Base-by-base conservation (phyloP, 352 stramenopile species). In the Nannochloropsis limnetica region DNA sequence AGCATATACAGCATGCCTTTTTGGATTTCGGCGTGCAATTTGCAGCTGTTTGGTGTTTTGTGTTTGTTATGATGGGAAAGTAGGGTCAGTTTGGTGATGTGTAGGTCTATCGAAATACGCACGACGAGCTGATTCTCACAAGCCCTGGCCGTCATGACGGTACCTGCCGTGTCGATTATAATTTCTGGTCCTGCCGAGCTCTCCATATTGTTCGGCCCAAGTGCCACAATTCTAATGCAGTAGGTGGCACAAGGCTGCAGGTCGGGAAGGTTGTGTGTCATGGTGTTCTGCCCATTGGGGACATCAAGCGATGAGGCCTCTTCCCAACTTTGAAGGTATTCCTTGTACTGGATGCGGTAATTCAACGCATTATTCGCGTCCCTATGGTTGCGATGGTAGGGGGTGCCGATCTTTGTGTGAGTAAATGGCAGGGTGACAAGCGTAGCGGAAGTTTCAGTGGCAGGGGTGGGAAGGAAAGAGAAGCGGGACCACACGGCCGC, bases 1-100 rank as follows among this genome's bases (percentile, higher is more conserved):
- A 74, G 22, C 61, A 74, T 74, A 74, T 74, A 74, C 61, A 74
- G 22, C 61, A 74, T 74, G 61, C 61, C 25, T 74, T 74, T 74
- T 74, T 74, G n/a, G n/a, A 15, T 29, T 22, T 74, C n/a, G 61
- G 61, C 61, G 61, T 74, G 20, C 61, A 74, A 29, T 74, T 74
- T 25, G 61, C 61, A 29, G 61, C 61, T 74, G 20, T 28, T 29
- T n/a, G n/a, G 37, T 49, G 37, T 49, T 6, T 49, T 49, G 17
- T 49, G 37, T 17, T 20, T 49, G 37, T 49, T 9, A 49, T 49
- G 17, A 17, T 49, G 37, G 37, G 37, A 6, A 49, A 49, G 2
- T 49, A 20, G 4, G 17, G 37, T 49, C 11, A 49, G 17, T 20
- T 49, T 49, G 2, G 1, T 49, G 8, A 1, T 15, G 32, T 49